A percentile compares a stretch with the other conserved stretches of the same genome.
phyloP scores from a whole-genome alignment of 441 rosid species.

The Macaranga tanarius region DNA sequence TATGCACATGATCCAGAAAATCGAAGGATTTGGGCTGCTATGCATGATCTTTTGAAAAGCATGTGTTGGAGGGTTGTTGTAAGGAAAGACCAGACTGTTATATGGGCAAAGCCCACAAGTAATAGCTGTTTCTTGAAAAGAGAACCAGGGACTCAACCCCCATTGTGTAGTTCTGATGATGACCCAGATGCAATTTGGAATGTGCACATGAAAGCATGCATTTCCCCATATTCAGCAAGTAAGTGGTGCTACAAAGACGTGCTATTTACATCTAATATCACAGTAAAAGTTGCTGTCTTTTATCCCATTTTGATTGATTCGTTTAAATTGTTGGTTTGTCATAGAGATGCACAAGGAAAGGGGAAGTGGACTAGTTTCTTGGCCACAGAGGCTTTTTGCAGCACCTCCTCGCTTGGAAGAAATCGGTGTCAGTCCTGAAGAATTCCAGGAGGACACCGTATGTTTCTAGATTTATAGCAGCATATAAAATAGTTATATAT shows the following conservation, averaged over 20 bases:
- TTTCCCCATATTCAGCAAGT: constrained; percentile 74
- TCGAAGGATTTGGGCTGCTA: constrained; percentile 70
- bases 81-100: constrained; percentile 81
- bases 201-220: constrained; percentile 88
- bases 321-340: constrained; percentile 13
- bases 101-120: constrained; percentile 82
- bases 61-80: constrained; percentile 91
- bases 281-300: not conserved
- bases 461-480: constrained; percentile 23
- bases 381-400: constrained; percentile 81
- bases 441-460: constrained; percentile 81
- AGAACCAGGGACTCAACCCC: constrained; percentile 59
- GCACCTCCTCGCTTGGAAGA: constrained; percentile 87
- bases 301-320: not conserved
- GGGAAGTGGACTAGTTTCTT: constrained; percentile 76
- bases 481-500: not conserved
- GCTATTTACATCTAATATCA: not conserved
- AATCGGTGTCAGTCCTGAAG: constrained; percentile 60
- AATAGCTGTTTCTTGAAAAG: constrained; percentile 86
- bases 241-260: constrained; percentile 28
- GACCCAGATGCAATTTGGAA: constrained; percentile 90
- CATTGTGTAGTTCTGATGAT: constrained; percentile 68
- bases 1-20: constrained; percentile 86
- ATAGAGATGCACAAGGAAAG: constrained; percentile 81
- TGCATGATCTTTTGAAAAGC: constrained; percentile 75